Percentiles rank a stretch among this genome's conserved stretches.
These are phyloP conservation scores for Lomentospora prolificans DNA, from an alignment of 2,329 filamentous ascomycete genomes.

Conservation along the genomic window DNA sequence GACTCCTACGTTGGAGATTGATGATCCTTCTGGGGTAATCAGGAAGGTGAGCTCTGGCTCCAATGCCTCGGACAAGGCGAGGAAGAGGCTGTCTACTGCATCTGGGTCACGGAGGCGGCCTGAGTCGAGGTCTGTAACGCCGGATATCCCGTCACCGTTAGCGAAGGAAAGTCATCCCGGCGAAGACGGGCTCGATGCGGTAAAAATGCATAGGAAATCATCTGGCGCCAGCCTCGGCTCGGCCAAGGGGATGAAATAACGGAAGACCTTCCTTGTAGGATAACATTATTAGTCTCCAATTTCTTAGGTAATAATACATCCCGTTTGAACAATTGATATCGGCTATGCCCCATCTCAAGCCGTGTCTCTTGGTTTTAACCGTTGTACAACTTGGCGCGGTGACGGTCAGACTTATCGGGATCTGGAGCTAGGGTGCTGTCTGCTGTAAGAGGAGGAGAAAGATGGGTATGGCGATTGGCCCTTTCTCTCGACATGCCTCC, in stretches of 20 bases:
- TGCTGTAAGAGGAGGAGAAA: no score
- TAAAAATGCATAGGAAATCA: slow-evolving; percentile 1
- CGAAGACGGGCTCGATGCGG: background rate
- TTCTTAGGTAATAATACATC: no score
- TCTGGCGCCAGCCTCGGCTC: slow-evolving; percentile 5
- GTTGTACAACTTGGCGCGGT: no score
- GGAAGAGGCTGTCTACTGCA: slow-evolving; percentile 37
- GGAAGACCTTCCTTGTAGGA: background rate
- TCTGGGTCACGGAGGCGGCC: slow-evolving; percentile 31
- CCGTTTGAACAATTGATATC: no score
- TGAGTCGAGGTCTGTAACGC: slow-evolving; percentile 43
- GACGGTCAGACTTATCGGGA: no score
- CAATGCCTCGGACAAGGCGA: slow-evolving; percentile 36
- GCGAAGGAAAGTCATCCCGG: slow-evolving; percentile 26
- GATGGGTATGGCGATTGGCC: no score
- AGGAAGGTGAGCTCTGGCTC: slow-evolving; percentile 39
- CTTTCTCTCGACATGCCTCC: no score
- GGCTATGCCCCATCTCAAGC: no score
- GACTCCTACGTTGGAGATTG: slow-evolving; percentile 36
- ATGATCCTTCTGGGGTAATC: slow-evolving; percentile 27
- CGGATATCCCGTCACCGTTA: slow-evolving; percentile 44
- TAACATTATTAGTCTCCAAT: background rate
- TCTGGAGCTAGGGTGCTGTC: no score
- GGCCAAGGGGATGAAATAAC: background rate
- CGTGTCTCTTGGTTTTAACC: no score